These are phyloP conservation scores for Pythium phragmitis DNA, from an alignment of 352 stramenopile species.

Conservation along the genomic window DNA sequence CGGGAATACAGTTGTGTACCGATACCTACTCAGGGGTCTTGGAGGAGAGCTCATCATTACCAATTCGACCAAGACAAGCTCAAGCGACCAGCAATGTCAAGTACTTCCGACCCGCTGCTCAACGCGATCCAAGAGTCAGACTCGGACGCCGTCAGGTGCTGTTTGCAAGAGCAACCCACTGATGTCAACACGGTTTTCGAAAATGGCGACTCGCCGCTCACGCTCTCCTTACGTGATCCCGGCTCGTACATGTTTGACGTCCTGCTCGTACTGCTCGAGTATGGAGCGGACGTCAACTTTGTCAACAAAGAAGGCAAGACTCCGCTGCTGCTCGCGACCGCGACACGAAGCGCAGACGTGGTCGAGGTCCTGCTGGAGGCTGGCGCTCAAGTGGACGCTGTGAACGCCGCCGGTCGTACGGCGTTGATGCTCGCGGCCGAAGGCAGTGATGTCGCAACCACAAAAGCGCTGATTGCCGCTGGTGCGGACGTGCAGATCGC, in stretches of 20 bases:
- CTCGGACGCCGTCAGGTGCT: too few species aligned
- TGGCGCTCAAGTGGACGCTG: not conserved
- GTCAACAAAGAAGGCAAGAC: not conserved
- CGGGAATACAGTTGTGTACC: too few species aligned
- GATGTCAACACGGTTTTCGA: too few species aligned
- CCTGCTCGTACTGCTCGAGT: not conserved
- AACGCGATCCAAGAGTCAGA: too few species aligned
- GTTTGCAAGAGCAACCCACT: too few species aligned
- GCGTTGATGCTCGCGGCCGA: not conserved
- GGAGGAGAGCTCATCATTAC: too few species aligned
- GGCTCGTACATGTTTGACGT: too few species aligned
- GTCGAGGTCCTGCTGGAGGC: not conserved
- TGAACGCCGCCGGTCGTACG: not conserved
- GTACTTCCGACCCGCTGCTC: too few species aligned
- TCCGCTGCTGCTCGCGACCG: not conserved
- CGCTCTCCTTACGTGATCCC: too few species aligned
- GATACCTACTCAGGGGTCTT: too few species aligned
- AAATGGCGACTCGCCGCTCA: too few species aligned
- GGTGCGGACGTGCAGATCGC: not conserved
- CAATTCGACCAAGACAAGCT: too few species aligned
- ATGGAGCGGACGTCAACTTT: slow-evolving; percentile 5
- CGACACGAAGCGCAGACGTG: not conserved
- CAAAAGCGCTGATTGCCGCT: not conserved
- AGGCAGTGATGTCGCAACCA: not conserved
- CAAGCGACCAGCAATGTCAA: not conserved